Percentiles rank a stretch among this genome's conserved stretches.
Conservation (phyloP, 2,329 filamentous ascomycete genomes). For the Acephala macrosclerotiorum region DNA sequence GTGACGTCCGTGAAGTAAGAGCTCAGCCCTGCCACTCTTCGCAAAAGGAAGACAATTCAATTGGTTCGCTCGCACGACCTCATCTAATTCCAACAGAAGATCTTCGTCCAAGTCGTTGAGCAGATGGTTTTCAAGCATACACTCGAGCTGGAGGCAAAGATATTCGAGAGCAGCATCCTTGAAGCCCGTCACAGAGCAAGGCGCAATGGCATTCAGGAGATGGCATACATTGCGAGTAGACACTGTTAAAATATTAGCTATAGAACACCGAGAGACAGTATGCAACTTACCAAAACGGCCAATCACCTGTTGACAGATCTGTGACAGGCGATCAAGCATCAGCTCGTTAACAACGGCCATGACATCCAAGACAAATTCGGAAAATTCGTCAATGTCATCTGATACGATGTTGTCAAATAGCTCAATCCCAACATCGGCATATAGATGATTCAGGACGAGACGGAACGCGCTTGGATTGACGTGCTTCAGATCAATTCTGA, state of each 20-base stretch:
- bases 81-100: constrained; percentile 81
- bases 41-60: constrained; percentile 78
- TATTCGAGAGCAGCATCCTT: constrained; percentile 91
- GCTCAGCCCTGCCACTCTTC: constrained; percentile 76
- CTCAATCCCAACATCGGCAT: constrained; percentile 81
- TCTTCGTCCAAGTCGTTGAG: constrained; percentile 87
- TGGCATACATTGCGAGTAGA: constrained; percentile 85
- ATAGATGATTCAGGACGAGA: constrained; percentile 82
- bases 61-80: constrained; percentile 83
- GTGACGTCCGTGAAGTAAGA: constrained; percentile 64
- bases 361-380: constrained; percentile 89
- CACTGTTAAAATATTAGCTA: constrained; percentile 52
- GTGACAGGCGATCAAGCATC: constrained; percentile 90
- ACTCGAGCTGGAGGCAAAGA: constrained; percentile 88
- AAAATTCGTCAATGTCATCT: constrained; percentile 79
- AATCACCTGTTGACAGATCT: constrained; percentile 86
- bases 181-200: constrained; percentile 83
- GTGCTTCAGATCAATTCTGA: constrained; percentile 84
- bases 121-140: constrained; percentile 88
- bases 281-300: constrained; percentile 72
- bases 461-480: constrained; percentile 76
- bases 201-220: constrained; percentile 84
- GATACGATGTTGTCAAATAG: constrained; percentile 81
- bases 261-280: not conserved
- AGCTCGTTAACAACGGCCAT: constrained; percentile 91